A percentile compares a stretch with the other conserved stretches of the same genome.
Conservation (phyloP, 768 basidiomycete genomes). For the Termitomyces titanicus region DNA sequence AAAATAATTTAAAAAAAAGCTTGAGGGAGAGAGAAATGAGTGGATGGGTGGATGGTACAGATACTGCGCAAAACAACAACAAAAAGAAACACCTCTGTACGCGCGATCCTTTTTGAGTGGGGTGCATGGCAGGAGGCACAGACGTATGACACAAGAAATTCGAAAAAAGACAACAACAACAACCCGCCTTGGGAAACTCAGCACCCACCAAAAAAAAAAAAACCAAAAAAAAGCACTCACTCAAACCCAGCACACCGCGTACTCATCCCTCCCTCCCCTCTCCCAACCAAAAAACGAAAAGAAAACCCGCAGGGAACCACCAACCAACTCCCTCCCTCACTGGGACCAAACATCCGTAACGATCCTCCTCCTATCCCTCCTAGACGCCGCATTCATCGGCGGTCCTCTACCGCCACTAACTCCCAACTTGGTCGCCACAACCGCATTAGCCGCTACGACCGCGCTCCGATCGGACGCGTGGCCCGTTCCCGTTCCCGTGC, state of each 20-base stretch:
- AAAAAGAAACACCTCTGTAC: neutral
- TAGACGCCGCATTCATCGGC: slow-evolving; percentile 15
- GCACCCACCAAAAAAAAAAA: neutral
- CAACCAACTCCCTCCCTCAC: neutral
- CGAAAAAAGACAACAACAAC: neutral
- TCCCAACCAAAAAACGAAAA: neutral
- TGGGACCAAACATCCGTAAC: slow-evolving; percentile 44
- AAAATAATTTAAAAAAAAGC: neutral
- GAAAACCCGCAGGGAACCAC: neutral
- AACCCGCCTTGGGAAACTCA: neutral
- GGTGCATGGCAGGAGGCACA: no score
- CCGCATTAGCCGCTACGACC: slow-evolving; percentile 18
- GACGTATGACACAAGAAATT: neutral
- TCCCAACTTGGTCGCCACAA: neutral
- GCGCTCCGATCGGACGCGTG: slow-evolving; percentile 40
- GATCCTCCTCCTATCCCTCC: slow-evolving; percentile 38
- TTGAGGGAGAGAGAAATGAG: neutral
- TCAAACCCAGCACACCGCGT: neutral
- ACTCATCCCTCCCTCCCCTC: no score
- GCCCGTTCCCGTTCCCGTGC: neutral
- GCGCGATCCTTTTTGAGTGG: neutral
- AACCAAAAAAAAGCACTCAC: neutral
- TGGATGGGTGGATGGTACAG: neutral
- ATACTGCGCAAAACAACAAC: neutral
- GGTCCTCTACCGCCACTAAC: slow-evolving; percentile 12